Base-by-base conservation (phyloP, 805 yeast genomes). In the Ogataea kodamae region DNA sequence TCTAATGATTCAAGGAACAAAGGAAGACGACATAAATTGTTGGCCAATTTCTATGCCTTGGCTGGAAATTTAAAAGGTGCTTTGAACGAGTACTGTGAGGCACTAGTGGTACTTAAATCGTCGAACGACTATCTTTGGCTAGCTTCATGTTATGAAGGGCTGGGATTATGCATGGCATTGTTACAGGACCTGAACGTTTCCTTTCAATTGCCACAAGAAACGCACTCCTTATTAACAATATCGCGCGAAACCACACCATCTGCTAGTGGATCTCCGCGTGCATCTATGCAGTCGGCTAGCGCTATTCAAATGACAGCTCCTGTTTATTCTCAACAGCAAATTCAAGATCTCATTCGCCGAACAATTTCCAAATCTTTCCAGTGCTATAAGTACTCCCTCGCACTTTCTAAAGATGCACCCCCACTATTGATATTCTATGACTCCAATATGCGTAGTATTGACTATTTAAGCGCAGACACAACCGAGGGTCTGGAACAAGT, bases 391-490 rank as follows among this genome's bases (percentile, higher is more conserved):
- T 46, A 61, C 23, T 78, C 90, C 22, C 64, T 74, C 5, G 54
- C 64, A 23, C 78, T 72, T 36, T 67, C 70, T 6, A 86, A 78
- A 36, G 95, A 90, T 44, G 74, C 74, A 44, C 89, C 81, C 0
- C 97, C 97, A 0, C 90, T 80, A 39, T 58, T 81, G 1, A 88
- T 88, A 0, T 83, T 77, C 43, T 76, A 82, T 25, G 96, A 87
- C 44, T 68, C 81, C 2, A 64, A 83, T 3, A 45, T 88, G 19
- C 67, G 96, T 39, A 72, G 69, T 32, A 61, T 79, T 14, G 76
- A 76, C 35, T 69, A 84, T 33, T 70, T 82, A 70, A 67, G 80
- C 2, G 54, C 65, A 7, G 55, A 77, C 4, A 67, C 67, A 41
- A 51, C 69, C 3, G 72, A 74, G 20, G 74, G 67, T 14, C 53